phyloP scores from a whole-genome alignment of 73 alveolate genomes.

The Paramecium primaurelia region DNA sequence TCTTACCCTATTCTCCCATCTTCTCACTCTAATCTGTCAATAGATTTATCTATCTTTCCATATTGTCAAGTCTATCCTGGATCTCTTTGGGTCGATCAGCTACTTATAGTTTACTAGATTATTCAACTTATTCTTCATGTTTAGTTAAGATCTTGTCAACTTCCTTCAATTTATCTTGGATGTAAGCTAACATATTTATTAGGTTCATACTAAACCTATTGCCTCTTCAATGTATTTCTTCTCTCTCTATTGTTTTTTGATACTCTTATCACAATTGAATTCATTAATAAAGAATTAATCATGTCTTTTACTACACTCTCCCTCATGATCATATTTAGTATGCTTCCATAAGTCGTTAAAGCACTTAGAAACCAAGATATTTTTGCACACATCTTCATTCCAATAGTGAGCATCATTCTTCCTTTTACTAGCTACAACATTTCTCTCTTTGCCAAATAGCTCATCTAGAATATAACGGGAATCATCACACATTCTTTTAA shows the following conservation, averaged over 20 bases:
- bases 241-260: neutral
- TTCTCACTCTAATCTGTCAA: slow-evolving; percentile 37
- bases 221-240: slow-evolving; percentile 46
- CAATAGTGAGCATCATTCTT: slow-evolving; percentile 51
- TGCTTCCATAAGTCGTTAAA: slow-evolving; percentile 40
- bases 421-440: neutral
- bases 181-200: neutral
- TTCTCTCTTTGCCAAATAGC: slow-evolving; percentile 41
- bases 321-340: slow-evolving; percentile 51
- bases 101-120: slow-evolving; percentile 19
- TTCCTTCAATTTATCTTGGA: slow-evolving; percentile 34
- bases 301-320: slow-evolving; percentile 34
- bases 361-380: neutral
- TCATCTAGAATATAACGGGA: slow-evolving; percentile 14
- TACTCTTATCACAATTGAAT: neutral
- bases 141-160: slow-evolving; percentile 34
- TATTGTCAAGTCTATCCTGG: slow-evolving; percentile 8
- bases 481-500: slow-evolving; percentile 44
- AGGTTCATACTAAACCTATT: slow-evolving; percentile 51
- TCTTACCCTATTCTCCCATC: slow-evolving; percentile 50
- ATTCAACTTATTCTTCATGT: slow-evolving; percentile 47
- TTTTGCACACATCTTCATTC: slow-evolving; percentile 49
- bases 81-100: slow-evolving; percentile 50
- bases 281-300: slow-evolving; percentile 30
- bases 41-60: slow-evolving; percentile 36